Conservation (phyloP, 2,329 filamentous ascomycete species). For the Beauveria sp. region DNA sequence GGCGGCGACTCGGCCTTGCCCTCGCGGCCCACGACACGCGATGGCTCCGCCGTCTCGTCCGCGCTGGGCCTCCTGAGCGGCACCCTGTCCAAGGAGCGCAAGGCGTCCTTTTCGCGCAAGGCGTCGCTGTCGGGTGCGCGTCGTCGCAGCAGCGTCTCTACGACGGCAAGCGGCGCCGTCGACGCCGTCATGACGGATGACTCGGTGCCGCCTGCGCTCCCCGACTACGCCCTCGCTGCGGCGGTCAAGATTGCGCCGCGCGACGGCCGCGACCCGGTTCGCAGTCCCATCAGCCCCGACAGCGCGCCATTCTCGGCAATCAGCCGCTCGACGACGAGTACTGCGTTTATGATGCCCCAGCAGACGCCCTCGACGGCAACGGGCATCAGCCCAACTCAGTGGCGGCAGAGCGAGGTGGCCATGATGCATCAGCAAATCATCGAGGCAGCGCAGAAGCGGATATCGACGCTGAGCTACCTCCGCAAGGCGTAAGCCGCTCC, state of each 20-base stretch:
- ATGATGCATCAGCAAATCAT: constrained; percentile 61
- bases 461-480: constrained; percentile 88
- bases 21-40: constrained; percentile 29
- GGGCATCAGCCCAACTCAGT: constrained; percentile 17
- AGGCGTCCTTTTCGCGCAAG: constrained; percentile 46
- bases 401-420: constrained; percentile 38
- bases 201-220: constrained; percentile 43
- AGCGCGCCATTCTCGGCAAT: constrained; percentile 35
- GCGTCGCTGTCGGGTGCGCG: constrained; percentile 42
- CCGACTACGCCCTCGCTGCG: constrained; percentile 44
- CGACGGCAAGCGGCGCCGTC: constrained; percentile 25
- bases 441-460: constrained; percentile 82
- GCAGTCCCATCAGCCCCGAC: constrained; percentile 24
- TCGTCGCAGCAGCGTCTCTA: constrained; percentile 27
- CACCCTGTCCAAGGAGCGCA: constrained; percentile 35
- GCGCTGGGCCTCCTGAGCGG: constrained; percentile 1
- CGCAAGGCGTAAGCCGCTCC: constrained; percentile 67
- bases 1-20: constrained; percentile 23
- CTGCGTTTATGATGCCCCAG: constrained; percentile 22
- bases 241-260: constrained; percentile 34
- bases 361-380: constrained; percentile 15
- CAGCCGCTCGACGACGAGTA: constrained; percentile 30
- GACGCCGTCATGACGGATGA: constrained; percentile 36
- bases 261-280: constrained; percentile 15
- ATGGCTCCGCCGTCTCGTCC: constrained; percentile 17